A percentile compares a stretch with the other conserved stretches of the same genome.
Conservation (phyloP, 306 rosid genomes). For the Prunus mongolica region DNA sequence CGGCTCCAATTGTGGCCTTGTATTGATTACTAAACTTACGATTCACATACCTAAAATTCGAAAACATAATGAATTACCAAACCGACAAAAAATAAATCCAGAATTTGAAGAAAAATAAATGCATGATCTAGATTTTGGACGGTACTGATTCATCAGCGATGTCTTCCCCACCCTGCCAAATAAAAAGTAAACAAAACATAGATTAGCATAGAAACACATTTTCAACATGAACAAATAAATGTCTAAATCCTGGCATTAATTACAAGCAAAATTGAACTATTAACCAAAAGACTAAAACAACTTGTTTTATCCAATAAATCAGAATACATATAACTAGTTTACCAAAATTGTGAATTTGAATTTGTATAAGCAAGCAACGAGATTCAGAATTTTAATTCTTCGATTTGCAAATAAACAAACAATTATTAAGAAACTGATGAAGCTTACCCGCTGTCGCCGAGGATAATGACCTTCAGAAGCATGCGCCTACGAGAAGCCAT, state of each 20-base stretch:
- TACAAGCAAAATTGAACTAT: background rate
- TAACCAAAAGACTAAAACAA: background rate
- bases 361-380: background rate
- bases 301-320: background rate
- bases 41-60: slow-evolving; percentile 76
- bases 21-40: slow-evolving; percentile 98
- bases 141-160: slow-evolving; percentile 95
- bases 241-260: too few species aligned
- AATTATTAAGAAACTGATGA: background rate
- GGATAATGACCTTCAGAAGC: slow-evolving; percentile 96
- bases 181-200: background rate
- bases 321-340: background rate
- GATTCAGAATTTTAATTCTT: background rate
- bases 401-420: slow-evolving; percentile 17
- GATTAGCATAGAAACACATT: background rate
- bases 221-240: background rate
- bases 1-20: slow-evolving; percentile 98
- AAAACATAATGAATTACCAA: slow-evolving; percentile 13
- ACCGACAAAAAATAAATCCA: background rate
- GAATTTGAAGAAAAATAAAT: slow-evolving; percentile 5
- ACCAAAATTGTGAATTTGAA: background rate
- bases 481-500: slow-evolving; percentile 99
- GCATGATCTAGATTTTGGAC: slow-evolving; percentile 27
- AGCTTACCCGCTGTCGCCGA: slow-evolving; percentile 94
- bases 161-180: slow-evolving; percentile 97